A percentile compares a stretch with the other conserved stretches of the same genome.
These are phyloP conservation scores for Aspergillus sp. DNA, from an alignment of 2,329 filamentous ascomycete genomes.

Conservation along the genomic window DNA sequence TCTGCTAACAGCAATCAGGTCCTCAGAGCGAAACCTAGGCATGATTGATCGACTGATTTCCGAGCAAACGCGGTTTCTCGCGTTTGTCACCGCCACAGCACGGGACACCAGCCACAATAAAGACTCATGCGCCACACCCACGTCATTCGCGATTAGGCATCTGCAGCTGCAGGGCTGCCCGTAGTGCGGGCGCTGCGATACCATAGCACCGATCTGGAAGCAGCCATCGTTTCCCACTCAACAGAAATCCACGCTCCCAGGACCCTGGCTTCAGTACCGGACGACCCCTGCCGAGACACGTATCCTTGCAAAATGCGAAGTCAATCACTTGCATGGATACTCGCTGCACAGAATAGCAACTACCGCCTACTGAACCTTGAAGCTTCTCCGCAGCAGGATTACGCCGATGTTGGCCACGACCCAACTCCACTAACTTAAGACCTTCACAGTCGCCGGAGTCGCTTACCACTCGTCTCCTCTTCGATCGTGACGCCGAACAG, in stretches of 20 bases:
- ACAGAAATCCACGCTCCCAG: not conserved
- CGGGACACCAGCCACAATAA: slow-evolving; percentile 17
- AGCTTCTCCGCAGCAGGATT: slow-evolving; percentile 24
- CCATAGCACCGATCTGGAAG: not conserved
- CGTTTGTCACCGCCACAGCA: slow-evolving; percentile 25
- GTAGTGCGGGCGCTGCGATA: not conserved
- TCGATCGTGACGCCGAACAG: slow-evolving; percentile 16
- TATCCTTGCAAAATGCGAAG: slow-evolving; percentile 21
- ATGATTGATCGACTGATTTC: not conserved
- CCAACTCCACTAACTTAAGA: slow-evolving; percentile 14
- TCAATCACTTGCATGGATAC: slow-evolving; percentile 21
- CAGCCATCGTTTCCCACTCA: not conserved
- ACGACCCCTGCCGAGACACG: not conserved
- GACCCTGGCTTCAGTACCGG: not conserved
- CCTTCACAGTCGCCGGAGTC: not conserved
- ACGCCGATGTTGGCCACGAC: slow-evolving; percentile 22
- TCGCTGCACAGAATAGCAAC: slow-evolving; percentile 17
- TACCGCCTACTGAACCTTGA: slow-evolving; percentile 17
- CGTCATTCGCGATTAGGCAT: slow-evolving; percentile 31
- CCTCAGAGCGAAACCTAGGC: not conserved
- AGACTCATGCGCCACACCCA: slow-evolving; percentile 31
- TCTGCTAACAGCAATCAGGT: not conserved
- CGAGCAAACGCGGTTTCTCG: slow-evolving; percentile 13
- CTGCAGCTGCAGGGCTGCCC: slow-evolving; percentile 2
- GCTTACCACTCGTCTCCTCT: not conserved